Base-by-base conservation (phyloP, 2,329 filamentous ascomycete genomes). In the Colletotrichum truncatum region DNA sequence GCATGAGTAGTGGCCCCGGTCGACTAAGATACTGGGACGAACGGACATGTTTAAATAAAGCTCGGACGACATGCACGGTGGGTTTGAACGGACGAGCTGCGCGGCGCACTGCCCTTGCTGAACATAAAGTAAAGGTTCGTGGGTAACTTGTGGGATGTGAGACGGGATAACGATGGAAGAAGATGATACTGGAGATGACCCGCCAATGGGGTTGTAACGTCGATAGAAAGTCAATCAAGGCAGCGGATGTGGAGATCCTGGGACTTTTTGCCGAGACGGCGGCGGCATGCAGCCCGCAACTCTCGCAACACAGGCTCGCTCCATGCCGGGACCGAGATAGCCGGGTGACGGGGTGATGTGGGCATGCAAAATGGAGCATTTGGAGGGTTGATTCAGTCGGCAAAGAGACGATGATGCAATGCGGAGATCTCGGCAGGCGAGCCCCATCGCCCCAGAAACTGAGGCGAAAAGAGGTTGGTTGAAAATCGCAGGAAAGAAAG, bases 401-500 rank as follows among this genome's bases (percentile, higher is more conserved):
- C 30, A 9, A 41, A 14, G 46, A 34, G 39, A 28, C 25, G 39
- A 65, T 65, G 62, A 65, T 62, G 62, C 57, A 65, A 65, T 62
- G 49, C 48, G 49, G 62, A 65, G 56, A 26, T 54, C 25, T 49
- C 56, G 25, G 46, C 26, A 34, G 18, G 34, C n/a, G n/a, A 38
- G 39, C 30, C 45, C 51, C 49, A 52, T 48, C 25, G 56, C 39
- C 49, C 57, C 56, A 36, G 48, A 59, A 55, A 36, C 26, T 41
- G n/a, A 14, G 39, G 23, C 38, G 30, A 18, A 21, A 39, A 48
- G 61, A 53, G 61, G 58, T 54, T 49, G 66, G 64, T 54, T 49
- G 66, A 58, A 62, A 41, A 43, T 49, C 10, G 14, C 25, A 36
- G 4, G n/a, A n/a, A 9, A 28, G 28, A 61, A 52, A 14, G 23